Evolutionary conservation across 1,284 basidiomycete genomes (phyloP), one percentile per base, ranked within the genome.

Genomic region (Marasmius fiardii): DNA sequence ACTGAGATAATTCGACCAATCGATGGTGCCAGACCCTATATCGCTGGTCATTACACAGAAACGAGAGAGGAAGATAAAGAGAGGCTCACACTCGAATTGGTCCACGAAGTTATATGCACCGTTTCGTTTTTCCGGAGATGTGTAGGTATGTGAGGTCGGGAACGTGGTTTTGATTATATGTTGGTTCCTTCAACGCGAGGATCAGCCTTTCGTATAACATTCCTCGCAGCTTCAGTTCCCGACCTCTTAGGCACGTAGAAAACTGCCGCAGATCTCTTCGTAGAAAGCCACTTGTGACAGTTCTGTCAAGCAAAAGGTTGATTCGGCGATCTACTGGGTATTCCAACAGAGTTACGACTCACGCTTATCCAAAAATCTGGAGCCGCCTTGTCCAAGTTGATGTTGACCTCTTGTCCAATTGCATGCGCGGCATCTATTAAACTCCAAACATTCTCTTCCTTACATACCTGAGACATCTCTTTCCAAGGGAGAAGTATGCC

Each of bases 361-460:
- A 90, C 88, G 16, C 89, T 86, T 18, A 90, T 74, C 82, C 86
- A 93, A 67, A 93, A 93, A 69, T 95, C 92, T 8, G 89, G 88
- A 57, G 78, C 74, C 0, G 75, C 72, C 50, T 76, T 71, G 8
- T 74, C 75, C 45, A 93, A 63, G 65, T 93, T 78, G 53, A 93
- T 73, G 48, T 81, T 70, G 10, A 77, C 60, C 57, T 83, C 81
- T 60, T 84, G 82, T 0, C 92, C 92, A 47, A 95, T 85, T 3
- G 86, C 85, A 67, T 96, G 94, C 0, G 94, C 94, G 0, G 79
- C 94, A 63, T 97, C 94, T 14, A 97, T 69, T n/a, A 94, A 68
- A 52, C 80, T 87, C 69, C 83, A 81, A 2, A 87, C 78, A 2
- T 81, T 82, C 53, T 86, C 83, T 60, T 89, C 80, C 61, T 78